A percentile compares a stretch with the other conserved stretches of the same genome.
Evolutionary conservation across 164 flowering plant genomes (phyloP).

Genomic region (Sextonia rubra): DNA sequence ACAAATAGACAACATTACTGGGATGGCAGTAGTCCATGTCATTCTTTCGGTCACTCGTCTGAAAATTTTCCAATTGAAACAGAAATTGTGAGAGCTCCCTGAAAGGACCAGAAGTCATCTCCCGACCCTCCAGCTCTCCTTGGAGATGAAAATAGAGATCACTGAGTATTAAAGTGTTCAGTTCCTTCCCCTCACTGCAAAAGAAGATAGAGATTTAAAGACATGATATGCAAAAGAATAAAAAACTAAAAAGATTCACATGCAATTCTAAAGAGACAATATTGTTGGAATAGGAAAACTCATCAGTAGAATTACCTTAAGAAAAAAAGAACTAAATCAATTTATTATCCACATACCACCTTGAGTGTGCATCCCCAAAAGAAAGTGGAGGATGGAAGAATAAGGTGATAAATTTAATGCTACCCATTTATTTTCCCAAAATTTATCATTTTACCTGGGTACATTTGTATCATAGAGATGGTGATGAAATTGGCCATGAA

Average conservation of each 20-base stretch:
- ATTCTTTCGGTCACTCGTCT: constrained; percentile 30
- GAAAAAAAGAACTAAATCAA: neutral
- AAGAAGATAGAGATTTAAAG: neutral
- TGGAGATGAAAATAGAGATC: constrained; percentile 83
- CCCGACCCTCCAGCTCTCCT: constrained; percentile 91
- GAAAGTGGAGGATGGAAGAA: constrained; percentile 1
- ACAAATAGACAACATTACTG: constrained; percentile 30
- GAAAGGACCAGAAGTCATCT: constrained; percentile 61
- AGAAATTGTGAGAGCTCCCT: constrained; percentile 66
- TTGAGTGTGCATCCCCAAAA: neutral
- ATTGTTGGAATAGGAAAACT: too few species aligned
- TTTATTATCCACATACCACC: neutral
- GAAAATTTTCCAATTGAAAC: constrained; percentile 36
- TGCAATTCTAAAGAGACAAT: neutral
- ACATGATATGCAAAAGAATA: neutral
- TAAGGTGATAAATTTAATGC: too few species aligned
- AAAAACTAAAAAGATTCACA: neutral
- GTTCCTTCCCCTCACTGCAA: constrained; percentile 61
- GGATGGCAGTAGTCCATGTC: constrained; percentile 25
- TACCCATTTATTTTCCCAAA: too few species aligned
- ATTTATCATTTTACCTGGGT: too few species aligned
- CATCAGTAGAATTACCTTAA: neutral
- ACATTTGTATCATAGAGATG: too few species aligned
- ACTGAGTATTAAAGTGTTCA: constrained; percentile 50
- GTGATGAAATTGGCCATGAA: too few species aligned